Percentiles rank a stretch among this genome's conserved stretches.
These are phyloP conservation scores for Dipteronia dyeriana DNA, from an alignment of 345 rosid species.

Conservation along the genomic window DNA sequence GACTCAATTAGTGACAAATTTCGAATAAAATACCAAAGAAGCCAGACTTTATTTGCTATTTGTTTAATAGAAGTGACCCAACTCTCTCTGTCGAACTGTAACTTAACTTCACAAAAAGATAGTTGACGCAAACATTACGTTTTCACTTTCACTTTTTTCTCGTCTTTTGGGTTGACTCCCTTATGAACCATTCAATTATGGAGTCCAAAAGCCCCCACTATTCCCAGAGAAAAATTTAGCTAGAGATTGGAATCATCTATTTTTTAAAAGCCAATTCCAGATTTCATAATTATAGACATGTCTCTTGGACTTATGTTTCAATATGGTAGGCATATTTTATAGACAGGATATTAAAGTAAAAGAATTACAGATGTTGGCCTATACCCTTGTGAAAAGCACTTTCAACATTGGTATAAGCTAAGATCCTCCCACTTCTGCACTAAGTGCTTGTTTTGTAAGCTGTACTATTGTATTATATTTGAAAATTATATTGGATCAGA, in stretches of 20 bases:
- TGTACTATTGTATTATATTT: too few species aligned
- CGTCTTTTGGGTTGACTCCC: neutral
- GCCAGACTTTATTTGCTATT: too few species aligned
- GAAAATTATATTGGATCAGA: too few species aligned
- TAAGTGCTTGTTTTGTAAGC: too few species aligned
- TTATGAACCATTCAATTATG: neutral
- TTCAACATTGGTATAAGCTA: neutral
- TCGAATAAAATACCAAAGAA: too few species aligned
- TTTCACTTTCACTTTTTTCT: conserved; percentile 6
- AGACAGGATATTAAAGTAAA: neutral
- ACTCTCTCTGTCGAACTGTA: too few species aligned
- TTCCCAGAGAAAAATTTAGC: neutral
- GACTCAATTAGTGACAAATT: too few species aligned
- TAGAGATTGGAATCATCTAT: neutral
- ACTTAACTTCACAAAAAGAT: too few species aligned
- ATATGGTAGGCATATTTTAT: neutral
- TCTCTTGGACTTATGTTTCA: neutral
- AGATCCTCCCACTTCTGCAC: too few species aligned
- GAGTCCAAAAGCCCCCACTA: too few species aligned
- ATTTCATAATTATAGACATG: neutral
- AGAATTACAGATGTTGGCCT: neutral
- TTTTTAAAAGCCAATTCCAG: neutral
- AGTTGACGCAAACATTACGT: neutral
- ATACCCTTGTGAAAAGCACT: neutral
- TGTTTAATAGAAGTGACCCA: too few species aligned